Conservation (phyloP, 225 moss, liverwort and hornwort genomes). For the Marchantia paleacea region DNA sequence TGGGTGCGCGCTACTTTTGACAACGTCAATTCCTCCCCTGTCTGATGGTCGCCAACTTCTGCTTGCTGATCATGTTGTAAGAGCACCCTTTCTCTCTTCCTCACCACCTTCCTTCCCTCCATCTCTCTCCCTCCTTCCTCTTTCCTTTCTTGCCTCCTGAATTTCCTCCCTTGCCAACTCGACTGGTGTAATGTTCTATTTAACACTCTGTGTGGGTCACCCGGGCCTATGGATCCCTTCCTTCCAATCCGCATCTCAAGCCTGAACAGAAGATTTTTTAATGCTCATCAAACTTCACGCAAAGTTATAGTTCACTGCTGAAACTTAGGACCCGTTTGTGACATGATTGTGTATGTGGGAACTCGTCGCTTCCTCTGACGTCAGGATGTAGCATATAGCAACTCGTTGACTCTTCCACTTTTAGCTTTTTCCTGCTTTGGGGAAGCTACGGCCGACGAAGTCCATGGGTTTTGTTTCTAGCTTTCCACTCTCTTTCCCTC, state of each 20-base stretch:
- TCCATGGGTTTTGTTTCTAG: slow-evolving; percentile 6
- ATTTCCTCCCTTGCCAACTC: background rate
- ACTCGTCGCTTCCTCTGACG: background rate
- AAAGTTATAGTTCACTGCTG: background rate
- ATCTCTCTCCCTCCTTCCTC: no score
- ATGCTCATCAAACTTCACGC: background rate
- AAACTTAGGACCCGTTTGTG: background rate
- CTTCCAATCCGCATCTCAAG: background rate
- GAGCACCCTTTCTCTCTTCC: background rate
- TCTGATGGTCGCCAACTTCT: slow-evolving; percentile 15
- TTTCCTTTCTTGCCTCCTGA: no score
- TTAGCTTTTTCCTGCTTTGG: background rate
- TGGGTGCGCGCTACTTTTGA: slow-evolving; percentile 16
- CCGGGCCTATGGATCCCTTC: background rate
- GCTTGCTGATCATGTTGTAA: slow-evolving; percentile 7
- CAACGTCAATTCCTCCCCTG: slow-evolving; percentile 8
- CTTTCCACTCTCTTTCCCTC: background rate
- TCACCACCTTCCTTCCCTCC: background rate
- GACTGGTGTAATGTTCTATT: background rate
- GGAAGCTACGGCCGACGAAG: background rate
- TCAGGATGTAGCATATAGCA: background rate
- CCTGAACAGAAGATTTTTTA: background rate
- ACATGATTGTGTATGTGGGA: background rate
- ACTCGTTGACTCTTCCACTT: slow-evolving; percentile 6
- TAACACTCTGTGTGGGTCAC: slow-evolving; percentile 1